Evolutionary conservation across 2,329 filamentous ascomycete species (phyloP), one percentile per base, ranked within the genome.

Genomic region (Pseudopithomyces maydicus): DNA sequence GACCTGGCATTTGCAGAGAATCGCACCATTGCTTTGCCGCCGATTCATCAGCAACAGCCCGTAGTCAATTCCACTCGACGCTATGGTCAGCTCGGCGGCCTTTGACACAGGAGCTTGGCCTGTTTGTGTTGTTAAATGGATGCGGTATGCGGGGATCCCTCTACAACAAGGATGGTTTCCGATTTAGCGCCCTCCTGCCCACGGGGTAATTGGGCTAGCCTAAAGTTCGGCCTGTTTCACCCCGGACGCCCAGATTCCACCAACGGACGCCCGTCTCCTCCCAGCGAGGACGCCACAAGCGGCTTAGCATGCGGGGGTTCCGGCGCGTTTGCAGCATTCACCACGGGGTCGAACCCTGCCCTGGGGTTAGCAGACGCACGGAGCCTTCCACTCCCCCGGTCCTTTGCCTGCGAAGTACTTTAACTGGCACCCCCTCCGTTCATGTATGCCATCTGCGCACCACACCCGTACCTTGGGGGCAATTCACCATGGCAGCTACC

Each of bases 401-500:
- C 6, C 12, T 12, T 23, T 48, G 32, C 32, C 12, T 12, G 10
- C 19, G 23, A 20, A 23, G 41, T 48, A 48, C 45, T 36, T 48
- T 48, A 48, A 22, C 32, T 36, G 45, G 32, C 19, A 12, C n/a
- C 10, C 45, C 32, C 45, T 33, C 32, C 15, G 10, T 19, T n/a
- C 3, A 48, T 33, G 45, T 33, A 36, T 7, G 19, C 4, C 45
- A 48, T 36, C 45, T 48, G 45, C 45, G 36, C 23, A 22, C 45
- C 32, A 38, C 19, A 20, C 32, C 45, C 45, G 11, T 36, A 23
- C 32, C 11, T 23, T 38, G 45, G 45, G 45, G 12, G 23, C 45
- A 48, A 41, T 41, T 48, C 45, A 36, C 0, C 32, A 48, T 48
- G 45, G 45, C 45, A 48, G 45, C 45, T 38, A 48, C 32, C 45